A percentile compares a stretch with the other conserved stretches of the same genome.
These are phyloP conservation scores for Coemansia sp. DNA, from an alignment of 192 early-diverging fungal species.

Conservation along the genomic window DNA sequence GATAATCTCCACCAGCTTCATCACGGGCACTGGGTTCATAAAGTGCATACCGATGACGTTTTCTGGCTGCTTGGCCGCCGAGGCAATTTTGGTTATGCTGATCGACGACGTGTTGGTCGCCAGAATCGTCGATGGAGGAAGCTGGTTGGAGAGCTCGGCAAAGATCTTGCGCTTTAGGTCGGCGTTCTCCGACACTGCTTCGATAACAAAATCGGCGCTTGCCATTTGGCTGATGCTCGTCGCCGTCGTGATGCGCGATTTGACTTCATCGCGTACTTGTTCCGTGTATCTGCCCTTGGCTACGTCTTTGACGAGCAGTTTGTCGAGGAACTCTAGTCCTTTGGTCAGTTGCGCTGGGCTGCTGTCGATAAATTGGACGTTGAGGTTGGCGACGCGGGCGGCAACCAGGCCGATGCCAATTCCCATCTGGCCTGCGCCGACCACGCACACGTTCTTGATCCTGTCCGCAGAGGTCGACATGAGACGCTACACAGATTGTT, in stretches of 20 bases:
- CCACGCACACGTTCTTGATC: slow-evolving; percentile 67
- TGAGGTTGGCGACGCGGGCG: slow-evolving; percentile 75
- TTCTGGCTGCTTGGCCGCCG: slow-evolving; percentile 65
- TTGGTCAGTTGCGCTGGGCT: slow-evolving; percentile 73
- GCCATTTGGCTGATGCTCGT: slow-evolving; percentile 61
- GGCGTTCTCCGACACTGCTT: slow-evolving; percentile 87
- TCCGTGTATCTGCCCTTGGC: slow-evolving; percentile 82
- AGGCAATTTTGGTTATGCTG: slow-evolving; percentile 95
- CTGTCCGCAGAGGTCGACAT: slow-evolving; percentile 25
- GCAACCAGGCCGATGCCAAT: slow-evolving; percentile 89
- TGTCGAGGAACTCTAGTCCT: slow-evolving; percentile 79
- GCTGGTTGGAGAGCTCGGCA: slow-evolving; percentile 65
- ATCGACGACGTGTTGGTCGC: slow-evolving; percentile 98
- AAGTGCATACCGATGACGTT: slow-evolving; percentile 98
- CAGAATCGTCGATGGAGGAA: slow-evolving; percentile 73
- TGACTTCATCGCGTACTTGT: slow-evolving; percentile 65
- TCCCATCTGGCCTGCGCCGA: slow-evolving; percentile 97
- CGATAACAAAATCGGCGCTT: slow-evolving; percentile 85
- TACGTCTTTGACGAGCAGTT: slow-evolving; percentile 85
- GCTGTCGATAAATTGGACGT: slow-evolving; percentile 79
- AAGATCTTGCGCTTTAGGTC: slow-evolving; percentile 83
- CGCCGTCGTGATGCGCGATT: slow-evolving; percentile 64
- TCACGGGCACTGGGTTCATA: slow-evolving; percentile 97
- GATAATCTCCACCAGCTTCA: slow-evolving; percentile 97
- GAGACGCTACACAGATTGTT: slow-evolving; percentile 15